phyloP scores from a whole-genome alignment of 2,329 filamentous ascomycete genomes.

The Calonectria hongkongensis region DNA sequence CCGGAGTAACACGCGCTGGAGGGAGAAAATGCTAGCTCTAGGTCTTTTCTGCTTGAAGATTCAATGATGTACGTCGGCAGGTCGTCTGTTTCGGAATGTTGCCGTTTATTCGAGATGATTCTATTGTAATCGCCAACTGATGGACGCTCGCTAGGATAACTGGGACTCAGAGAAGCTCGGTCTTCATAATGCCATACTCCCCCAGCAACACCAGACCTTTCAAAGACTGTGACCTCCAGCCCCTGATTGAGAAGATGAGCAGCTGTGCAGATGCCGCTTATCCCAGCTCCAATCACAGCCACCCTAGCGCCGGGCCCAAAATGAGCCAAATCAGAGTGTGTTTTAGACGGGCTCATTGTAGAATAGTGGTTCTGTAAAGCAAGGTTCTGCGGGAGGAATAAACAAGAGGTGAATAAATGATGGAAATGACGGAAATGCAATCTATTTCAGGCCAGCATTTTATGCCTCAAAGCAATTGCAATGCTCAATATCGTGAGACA shows the following conservation, averaged over 20 bases:
- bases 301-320: background rate
- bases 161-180: background rate
- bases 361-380: background rate
- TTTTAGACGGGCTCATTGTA: slow-evolving; percentile 4
- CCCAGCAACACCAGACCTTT: slow-evolving; percentile 5
- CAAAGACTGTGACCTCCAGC: background rate
- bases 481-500: background rate
- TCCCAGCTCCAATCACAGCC: slow-evolving; percentile 9
- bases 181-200: slow-evolving; percentile 27
- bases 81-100: background rate
- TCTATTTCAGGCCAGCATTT: background rate
- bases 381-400: too few species aligned
- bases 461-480: background rate
- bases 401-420: too few species aligned
- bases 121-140: slow-evolving; percentile 7
- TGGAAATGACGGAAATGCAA: too few species aligned
- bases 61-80: background rate
- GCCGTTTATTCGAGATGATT: background rate
- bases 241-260: slow-evolving; percentile 28
- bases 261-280: slow-evolving; percentile 19
- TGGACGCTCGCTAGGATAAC: slow-evolving; percentile 13
- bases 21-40: slow-evolving; percentile 20
- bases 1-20: slow-evolving; percentile 14
- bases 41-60: background rate
- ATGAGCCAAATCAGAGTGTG: background rate